Percentiles rank a stretch among this genome's conserved stretches.
Conservation (phyloP, 768 basidiomycete species). For the Pholiota microspora region DNA sequence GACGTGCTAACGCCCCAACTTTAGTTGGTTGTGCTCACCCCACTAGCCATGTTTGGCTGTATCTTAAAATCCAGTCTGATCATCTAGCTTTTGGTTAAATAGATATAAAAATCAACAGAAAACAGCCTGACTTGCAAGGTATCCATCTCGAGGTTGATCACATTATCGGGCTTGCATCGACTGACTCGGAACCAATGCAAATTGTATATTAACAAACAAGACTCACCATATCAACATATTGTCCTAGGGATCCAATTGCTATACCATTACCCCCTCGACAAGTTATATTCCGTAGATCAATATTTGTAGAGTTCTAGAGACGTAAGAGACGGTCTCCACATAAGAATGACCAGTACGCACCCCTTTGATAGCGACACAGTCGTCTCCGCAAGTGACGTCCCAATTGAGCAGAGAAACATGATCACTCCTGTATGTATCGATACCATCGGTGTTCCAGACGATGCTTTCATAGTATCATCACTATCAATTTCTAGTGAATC, state of each 20-base stretch:
- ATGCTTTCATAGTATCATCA: constrained; percentile 3
- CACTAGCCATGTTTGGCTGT: constrained; percentile 56
- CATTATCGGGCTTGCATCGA: constrained; percentile 46
- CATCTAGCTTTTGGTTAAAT: constrained; percentile 28
- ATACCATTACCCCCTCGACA: constrained; percentile 62
- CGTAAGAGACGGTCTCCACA: background rate
- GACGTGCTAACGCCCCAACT: background rate
- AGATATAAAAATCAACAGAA: background rate
- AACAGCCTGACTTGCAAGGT: constrained; percentile 36
- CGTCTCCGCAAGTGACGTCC: constrained; percentile 66
- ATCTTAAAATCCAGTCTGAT: constrained; percentile 44
- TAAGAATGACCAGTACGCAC: constrained; percentile 28
- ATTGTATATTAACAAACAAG: background rate
- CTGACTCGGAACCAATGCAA: background rate
- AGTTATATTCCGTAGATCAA: constrained; percentile 44
- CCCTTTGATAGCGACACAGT: constrained; percentile 64
- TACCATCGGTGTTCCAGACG: constrained; percentile 62
- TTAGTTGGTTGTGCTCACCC: constrained; percentile 38
- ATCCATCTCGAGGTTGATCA: constrained; percentile 48
- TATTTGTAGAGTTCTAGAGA: constrained; percentile 51
- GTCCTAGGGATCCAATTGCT: constrained; percentile 58
- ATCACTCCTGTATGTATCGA: constrained; percentile 54
- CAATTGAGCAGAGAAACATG: constrained; percentile 48
- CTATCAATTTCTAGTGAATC: background rate
- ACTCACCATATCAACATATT: constrained; percentile 50